Percentiles rank a stretch among this genome's conserved stretches.
Conservation (phyloP, 352 stramenopile genomes). For the Pythium scleroteichum region DNA sequence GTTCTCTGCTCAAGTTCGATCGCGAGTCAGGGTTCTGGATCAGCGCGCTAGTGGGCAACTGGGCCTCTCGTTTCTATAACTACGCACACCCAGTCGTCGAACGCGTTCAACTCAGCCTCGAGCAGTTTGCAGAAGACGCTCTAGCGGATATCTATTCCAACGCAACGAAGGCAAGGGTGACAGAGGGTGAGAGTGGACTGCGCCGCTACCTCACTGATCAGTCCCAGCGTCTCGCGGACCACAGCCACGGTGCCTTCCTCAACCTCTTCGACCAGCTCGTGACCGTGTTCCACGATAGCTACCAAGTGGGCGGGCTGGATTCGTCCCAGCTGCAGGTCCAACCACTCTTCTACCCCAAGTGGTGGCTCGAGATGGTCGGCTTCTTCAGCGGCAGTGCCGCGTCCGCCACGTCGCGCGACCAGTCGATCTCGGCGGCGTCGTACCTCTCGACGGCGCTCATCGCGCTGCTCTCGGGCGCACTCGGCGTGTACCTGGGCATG, state of each 20-base stretch:
- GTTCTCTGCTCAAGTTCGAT: conserved; percentile 70
- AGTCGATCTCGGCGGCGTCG: conserved; percentile 20
- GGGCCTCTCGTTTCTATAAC: conserved; percentile 74
- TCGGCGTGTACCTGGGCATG: conserved; percentile 24
- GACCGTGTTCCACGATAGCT: conserved; percentile 81
- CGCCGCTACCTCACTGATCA: conserved; percentile 56
- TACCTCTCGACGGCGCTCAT: conserved; percentile 22
- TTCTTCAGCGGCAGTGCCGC: conserved; percentile 50
- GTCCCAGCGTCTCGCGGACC: conserved; percentile 48
- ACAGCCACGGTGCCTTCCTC: conserved; percentile 50
- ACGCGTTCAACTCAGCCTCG: conserved; percentile 54
- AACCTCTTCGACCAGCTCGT: conserved; percentile 68
- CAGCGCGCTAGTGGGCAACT: conserved; percentile 85
- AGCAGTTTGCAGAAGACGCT: conserved; percentile 42
- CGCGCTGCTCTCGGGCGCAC: conserved; percentile 13
- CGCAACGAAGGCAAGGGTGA: conserved; percentile 40
- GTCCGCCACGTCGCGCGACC: conserved; percentile 1
- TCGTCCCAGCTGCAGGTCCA: conserved; percentile 39
- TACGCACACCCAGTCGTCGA: conserved; percentile 63
- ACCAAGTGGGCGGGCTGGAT: conserved; percentile 61
- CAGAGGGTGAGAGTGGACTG: conserved; percentile 45
- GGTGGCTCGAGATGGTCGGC: conserved; percentile 80
- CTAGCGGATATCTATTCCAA: conserved; percentile 40
- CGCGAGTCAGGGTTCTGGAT: conserved; percentile 73
- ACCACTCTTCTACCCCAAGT: conserved; percentile 82